Evolutionary conservation across 495 filamentous ascomycete species (phyloP).

Genomic region (Aspergillus bridgeri): DNA sequence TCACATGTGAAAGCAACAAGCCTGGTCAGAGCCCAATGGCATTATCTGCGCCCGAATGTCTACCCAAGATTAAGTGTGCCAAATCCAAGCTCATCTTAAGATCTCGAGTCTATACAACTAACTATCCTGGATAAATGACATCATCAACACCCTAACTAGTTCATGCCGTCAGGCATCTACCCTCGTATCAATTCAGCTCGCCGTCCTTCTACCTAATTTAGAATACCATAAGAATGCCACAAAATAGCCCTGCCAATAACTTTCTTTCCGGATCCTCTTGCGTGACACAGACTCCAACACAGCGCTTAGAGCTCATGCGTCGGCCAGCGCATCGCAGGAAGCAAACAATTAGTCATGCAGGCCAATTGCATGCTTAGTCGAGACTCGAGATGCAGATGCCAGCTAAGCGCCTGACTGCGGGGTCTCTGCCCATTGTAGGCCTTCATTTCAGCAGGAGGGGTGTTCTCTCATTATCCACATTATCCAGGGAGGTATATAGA

Average conservation of each 20-base stretch:
- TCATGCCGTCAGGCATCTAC: too few relatives aligned
- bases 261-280: neutral
- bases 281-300: neutral
- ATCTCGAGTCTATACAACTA: too few relatives aligned
- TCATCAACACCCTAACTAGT: too few relatives aligned
- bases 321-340: neutral
- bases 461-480: too few relatives aligned
- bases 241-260: neutral
- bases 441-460: too few relatives aligned
- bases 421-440: neutral
- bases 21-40: too few relatives aligned
- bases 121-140: too few relatives aligned
- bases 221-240: neutral
- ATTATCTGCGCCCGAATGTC: too few relatives aligned
- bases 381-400: neutral
- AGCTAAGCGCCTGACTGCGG: neutral
- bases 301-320: neutral
- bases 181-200: neutral
- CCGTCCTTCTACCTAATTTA: neutral
- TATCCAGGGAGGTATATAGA: too few relatives aligned
- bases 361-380: neutral
- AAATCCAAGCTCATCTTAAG: too few relatives aligned
- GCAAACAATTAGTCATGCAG: neutral
- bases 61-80: too few relatives aligned
- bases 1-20: too few relatives aligned